phyloP scores from a whole-genome alignment of 1,284 basidiomycete species.

The Ceratobasidium papillatum region DNA sequence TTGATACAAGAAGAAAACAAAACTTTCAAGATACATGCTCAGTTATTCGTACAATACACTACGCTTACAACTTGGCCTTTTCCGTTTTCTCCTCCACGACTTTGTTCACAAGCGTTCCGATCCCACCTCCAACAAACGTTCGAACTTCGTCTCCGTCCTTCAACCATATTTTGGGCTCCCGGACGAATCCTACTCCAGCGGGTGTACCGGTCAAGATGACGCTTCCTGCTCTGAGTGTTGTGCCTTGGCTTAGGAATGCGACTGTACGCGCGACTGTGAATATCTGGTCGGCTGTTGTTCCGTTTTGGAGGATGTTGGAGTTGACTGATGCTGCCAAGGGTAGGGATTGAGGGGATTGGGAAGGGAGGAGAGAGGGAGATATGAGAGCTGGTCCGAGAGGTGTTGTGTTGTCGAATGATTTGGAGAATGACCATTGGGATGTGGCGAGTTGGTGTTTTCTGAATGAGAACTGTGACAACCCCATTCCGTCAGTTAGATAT shows the following conservation, averaged over 20 bases:
- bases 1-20: not conserved
- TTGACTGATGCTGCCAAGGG: constrained; percentile 74
- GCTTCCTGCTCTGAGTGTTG: constrained; percentile 83
- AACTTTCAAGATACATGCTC: not conserved
- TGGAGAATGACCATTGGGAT: constrained; percentile 87
- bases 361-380: constrained; percentile 61
- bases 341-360: constrained; percentile 70
- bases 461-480: constrained; percentile 68
- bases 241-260: constrained; percentile 83
- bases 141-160: constrained; percentile 78
- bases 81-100: constrained; percentile 68
- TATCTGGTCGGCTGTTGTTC: constrained; percentile 77
- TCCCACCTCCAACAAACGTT: constrained; percentile 69
- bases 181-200: constrained; percentile 76
- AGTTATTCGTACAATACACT: not conserved
- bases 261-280: constrained; percentile 77
- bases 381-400: constrained; percentile 83
- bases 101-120: constrained; percentile 78
- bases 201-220: constrained; percentile 84
- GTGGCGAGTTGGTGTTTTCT: constrained; percentile 77
- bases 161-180: constrained; percentile 73
- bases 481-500: not conserved
- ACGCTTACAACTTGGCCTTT: constrained; percentile 35
- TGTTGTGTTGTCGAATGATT: constrained; percentile 79
- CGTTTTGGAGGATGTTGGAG: constrained; percentile 73